phyloP scores from a whole-genome alignment of 2,329 filamentous ascomycete genomes.

The Myriosclerotinia duriaeana region DNA sequence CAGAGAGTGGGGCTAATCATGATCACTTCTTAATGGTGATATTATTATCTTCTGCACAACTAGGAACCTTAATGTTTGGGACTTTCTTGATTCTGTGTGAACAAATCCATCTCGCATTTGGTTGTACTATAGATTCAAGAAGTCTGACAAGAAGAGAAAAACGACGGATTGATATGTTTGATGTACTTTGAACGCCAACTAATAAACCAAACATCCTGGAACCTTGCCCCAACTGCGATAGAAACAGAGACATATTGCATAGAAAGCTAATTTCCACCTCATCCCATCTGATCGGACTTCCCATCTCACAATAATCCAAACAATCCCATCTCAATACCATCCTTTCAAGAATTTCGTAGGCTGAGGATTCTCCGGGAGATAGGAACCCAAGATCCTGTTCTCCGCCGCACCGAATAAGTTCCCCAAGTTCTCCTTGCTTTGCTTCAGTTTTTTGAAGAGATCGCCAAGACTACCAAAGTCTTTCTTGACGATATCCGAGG shows the following conservation, averaged over 20 bases:
- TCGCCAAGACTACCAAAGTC: not conserved
- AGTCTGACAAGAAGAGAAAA: not conserved
- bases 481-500: conserved; percentile 4
- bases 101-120: not conserved
- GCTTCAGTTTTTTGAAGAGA: not conserved
- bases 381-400: conserved; percentile 6
- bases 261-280: not conserved
- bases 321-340: not conserved
- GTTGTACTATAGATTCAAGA: not conserved
- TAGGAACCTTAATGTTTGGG: not conserved
- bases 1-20: not conserved
- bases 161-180: not conserved
- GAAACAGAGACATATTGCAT: conserved; percentile 5
- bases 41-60: not conserved
- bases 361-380: conserved; percentile 5
- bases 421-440: not conserved
- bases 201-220: not conserved
- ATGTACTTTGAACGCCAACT: not conserved
- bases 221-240: not conserved
- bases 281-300: too few species aligned
- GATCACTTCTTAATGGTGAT: not conserved
- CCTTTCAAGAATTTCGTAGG: not conserved
- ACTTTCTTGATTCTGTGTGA: not conserved
- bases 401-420: not conserved
- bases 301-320: not conserved